phyloP scores from a whole-genome alignment of 192 early-diverging fungal genomes.

The Linnemannia exigua region DNA sequence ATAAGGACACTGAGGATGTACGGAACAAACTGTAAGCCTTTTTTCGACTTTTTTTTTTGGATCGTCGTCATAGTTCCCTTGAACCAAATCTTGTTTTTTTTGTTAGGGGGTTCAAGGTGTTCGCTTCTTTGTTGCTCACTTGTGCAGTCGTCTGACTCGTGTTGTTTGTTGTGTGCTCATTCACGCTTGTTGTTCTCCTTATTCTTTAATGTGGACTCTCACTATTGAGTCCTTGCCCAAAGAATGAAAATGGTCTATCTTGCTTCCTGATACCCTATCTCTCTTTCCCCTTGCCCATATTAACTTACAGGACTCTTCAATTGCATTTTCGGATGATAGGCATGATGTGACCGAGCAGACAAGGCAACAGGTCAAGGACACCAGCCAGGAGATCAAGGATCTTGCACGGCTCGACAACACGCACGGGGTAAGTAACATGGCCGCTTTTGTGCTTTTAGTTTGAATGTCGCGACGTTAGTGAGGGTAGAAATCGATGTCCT shows the following conservation, averaged over 20 bases:
- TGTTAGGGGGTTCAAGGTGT: too few relatives aligned
- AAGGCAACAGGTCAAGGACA: slow-evolving; percentile 83
- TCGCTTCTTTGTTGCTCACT: not conserved
- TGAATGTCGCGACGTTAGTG: not conserved
- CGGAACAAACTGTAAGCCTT: slow-evolving; percentile 77
- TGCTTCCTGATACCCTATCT: not conserved
- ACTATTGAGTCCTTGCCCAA: not conserved
- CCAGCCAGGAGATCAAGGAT: slow-evolving; percentile 81
- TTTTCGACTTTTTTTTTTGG: not conserved
- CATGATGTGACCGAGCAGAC: slow-evolving; percentile 87
- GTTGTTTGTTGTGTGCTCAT: not conserved
- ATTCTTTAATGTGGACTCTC: not conserved
- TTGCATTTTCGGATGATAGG: slow-evolving; percentile 41
- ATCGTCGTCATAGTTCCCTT: not conserved
- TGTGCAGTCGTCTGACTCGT: not conserved
- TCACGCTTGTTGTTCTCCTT: not conserved
- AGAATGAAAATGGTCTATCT: not conserved
- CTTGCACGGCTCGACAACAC: slow-evolving; percentile 73
- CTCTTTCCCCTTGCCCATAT: not conserved
- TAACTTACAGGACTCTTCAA: not conserved
- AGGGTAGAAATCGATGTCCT: not conserved
- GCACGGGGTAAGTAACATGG: slow-evolving; percentile 34
- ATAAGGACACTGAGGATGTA: slow-evolving; percentile 82
- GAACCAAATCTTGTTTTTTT: slow-evolving; percentile 8
- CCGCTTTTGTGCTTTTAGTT: not conserved